Percentiles rank a stretch among this genome's conserved stretches.
Evolutionary conservation across 2,329 filamentous ascomycete species (phyloP).

Genomic region (Hypoxylon sp.): DNA sequence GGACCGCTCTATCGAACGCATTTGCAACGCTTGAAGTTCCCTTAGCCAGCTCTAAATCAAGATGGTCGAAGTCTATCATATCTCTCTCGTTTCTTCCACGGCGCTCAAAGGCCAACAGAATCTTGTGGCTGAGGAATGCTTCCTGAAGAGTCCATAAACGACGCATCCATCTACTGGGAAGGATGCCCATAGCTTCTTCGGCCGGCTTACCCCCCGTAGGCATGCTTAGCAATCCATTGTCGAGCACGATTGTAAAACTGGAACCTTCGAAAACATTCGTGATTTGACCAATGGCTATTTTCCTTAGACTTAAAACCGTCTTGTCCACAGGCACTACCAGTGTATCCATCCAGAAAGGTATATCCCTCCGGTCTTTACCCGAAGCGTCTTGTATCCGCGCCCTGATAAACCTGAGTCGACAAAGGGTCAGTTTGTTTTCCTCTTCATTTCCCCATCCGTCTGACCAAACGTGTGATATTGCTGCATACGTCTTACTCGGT

Average conservation of each 20-base stretch:
- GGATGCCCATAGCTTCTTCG: background rate
- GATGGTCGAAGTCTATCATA: background rate
- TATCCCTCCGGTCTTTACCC: background rate
- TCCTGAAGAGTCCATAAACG: background rate
- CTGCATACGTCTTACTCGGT: background rate
- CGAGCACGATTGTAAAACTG: background rate
- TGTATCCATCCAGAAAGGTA: background rate
- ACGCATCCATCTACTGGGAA: background rate
- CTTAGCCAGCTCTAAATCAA: background rate
- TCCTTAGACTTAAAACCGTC: background rate
- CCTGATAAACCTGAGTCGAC: background rate
- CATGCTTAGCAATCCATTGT: background rate
- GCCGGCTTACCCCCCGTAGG: background rate
- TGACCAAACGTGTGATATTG: background rate
- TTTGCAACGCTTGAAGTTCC: background rate
- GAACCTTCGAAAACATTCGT: background rate
- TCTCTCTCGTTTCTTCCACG: background rate
- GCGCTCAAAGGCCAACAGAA: background rate
- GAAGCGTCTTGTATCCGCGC: background rate
- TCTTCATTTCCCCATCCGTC: background rate
- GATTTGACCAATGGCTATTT: background rate
- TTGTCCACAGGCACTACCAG: background rate
- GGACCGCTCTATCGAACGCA: background rate
- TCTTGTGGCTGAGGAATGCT: background rate
- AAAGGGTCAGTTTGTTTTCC: background rate